Conservation (phyloP, 768 basidiomycete species). For the Phlebiopsis gigantea region DNA sequence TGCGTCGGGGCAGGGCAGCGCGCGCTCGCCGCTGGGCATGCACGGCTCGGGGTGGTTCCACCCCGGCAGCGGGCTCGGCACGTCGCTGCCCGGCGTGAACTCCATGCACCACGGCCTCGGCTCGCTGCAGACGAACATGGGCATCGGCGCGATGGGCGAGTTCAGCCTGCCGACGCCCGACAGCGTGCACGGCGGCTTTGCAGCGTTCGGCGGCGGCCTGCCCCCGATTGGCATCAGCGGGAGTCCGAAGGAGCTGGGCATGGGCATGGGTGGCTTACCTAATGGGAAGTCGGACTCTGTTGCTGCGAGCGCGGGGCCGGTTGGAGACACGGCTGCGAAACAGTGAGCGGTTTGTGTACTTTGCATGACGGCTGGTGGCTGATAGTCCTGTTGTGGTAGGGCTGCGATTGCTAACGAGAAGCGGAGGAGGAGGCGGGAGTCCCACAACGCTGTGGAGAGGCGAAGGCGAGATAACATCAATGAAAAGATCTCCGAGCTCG, state of each 20-base stretch:
- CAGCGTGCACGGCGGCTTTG: slow-evolving; percentile 23
- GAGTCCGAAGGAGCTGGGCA: slow-evolving; percentile 27
- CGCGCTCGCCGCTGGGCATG: slow-evolving; percentile 27
- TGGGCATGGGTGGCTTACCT: slow-evolving; percentile 2
- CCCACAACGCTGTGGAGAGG: slow-evolving; percentile 90
- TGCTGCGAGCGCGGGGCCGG: slow-evolving; percentile 9
- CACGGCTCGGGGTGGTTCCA: slow-evolving; percentile 25
- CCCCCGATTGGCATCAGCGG: slow-evolving; percentile 17
- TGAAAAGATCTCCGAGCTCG: slow-evolving; percentile 89
- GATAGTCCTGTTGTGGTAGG: slow-evolving; percentile 19
- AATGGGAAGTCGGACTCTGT: slow-evolving; percentile 7
- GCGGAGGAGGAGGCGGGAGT: slow-evolving; percentile 72
- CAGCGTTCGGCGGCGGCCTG: slow-evolving; percentile 20
- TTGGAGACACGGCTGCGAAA: slow-evolving; percentile 30
- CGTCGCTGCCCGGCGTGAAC: not conserved
- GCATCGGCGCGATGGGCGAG: slow-evolving; percentile 14
- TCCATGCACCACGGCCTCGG: not conserved
- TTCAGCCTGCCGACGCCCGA: slow-evolving; percentile 27
- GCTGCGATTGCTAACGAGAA: slow-evolving; percentile 75
- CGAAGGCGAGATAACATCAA: slow-evolving; percentile 89
- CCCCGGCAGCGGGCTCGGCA: slow-evolving; percentile 8
- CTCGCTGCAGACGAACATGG: slow-evolving; percentile 4
- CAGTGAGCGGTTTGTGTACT: slow-evolving; percentile 27
- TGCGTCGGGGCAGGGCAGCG: slow-evolving; percentile 17
- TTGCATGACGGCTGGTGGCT: not conserved